phyloP scores from a whole-genome alignment of 2,329 filamentous ascomycete species.

The Beauveria australis region DNA sequence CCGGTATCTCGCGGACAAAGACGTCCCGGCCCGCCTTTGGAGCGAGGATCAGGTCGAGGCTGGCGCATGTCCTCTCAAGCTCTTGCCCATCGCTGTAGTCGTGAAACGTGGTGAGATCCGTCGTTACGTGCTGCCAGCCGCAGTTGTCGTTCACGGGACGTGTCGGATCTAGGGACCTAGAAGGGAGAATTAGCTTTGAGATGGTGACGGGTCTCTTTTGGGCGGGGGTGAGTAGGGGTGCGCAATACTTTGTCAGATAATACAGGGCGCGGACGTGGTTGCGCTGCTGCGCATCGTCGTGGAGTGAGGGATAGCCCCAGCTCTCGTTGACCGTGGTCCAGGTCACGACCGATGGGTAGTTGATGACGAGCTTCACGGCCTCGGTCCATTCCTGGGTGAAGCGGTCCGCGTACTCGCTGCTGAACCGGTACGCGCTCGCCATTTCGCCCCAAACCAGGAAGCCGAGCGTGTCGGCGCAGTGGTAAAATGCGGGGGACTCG shows the following conservation, averaged over 20 bases:
- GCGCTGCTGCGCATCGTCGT: constrained; percentile 47
- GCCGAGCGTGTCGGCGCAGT: constrained; percentile 53
- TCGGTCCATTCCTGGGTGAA: constrained; percentile 60
- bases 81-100: too few species aligned
- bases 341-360: constrained; percentile 54
- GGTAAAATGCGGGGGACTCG: constrained; percentile 51
- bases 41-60: too few species aligned
- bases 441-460: constrained; percentile 59
- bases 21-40: too few species aligned
- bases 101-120: too few species aligned
- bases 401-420: constrained; percentile 44
- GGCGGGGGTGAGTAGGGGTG: too few species aligned
- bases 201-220: too few species aligned
- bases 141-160: constrained; percentile 64
- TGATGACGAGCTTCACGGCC: constrained; percentile 54
- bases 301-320: constrained; percentile 56
- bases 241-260: constrained; percentile 49
- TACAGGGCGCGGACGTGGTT: constrained; percentile 58
- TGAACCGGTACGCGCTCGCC: constrained; percentile 43
- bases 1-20: too few species aligned
- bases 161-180: constrained; percentile 47
- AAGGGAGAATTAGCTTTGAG: too few species aligned
- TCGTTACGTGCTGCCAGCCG: constrained; percentile 58
- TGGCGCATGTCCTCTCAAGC: too few species aligned
- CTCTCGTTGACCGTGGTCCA: constrained; percentile 60